Base-by-base conservation (phyloP, 331 rosid genomes). In the Saraca asoca region DNA sequence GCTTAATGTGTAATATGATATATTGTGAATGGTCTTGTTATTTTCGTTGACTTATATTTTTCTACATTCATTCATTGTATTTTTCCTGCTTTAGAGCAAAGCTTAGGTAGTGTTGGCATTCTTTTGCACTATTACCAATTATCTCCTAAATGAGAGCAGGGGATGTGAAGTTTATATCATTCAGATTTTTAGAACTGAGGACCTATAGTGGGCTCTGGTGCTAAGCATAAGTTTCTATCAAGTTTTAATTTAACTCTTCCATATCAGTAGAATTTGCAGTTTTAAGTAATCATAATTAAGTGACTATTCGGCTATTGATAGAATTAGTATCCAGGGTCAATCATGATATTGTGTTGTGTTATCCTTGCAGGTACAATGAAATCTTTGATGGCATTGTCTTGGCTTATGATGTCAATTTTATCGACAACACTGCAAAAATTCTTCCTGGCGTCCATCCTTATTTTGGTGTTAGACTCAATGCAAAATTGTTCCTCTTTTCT, bases 371-470 rank as follows among this genome's bases (percentile, higher is more conserved):
- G 65, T 94, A 41, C 76, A 76, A 42, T 73, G 95, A 94, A 62
- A 67, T 4, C 16, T 77, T 88, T 62, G 96, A 94, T 41, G 99
- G 99, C 8, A 87, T 90, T 51, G 72, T 94, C 8, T 78, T 88
- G 80, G 96, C 97, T 16, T 94, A 94, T 69, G 91, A 86, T 39
- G 79, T 87, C 68, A 71, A 75, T 33, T 70, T 88, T 50, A 43
- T 79, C 14, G 85, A 85, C 62, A 77, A 82, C 19, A 58, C 17
- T 12, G 69, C 85, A 2, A 90, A 70, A 73, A 75, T 88, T 72
- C 83, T 81, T 58, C 62, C 82, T 44, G 90, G 86, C 7, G 24
- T 94, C 58, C 79, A 71, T 69, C 97, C 97, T 43, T 78, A 87
- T 75, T 73, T 87, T 41, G 77, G 82, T 11, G 86, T 85, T 74